Evolutionary conservation across 495 filamentous ascomycete species (phyloP).

Genomic region (Penicillium diatomitis): DNA sequence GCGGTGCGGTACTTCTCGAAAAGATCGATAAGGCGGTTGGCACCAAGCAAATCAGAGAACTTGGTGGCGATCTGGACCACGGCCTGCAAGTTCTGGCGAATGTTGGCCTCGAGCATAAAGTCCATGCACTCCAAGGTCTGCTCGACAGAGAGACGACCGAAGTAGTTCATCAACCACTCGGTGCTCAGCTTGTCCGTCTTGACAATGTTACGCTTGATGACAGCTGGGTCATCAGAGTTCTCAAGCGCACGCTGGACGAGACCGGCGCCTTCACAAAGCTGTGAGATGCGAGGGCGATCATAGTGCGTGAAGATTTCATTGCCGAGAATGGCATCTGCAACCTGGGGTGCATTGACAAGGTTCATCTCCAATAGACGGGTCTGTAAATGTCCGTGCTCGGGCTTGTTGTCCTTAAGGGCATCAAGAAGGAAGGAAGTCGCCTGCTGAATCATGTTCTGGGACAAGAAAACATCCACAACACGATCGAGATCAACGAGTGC

Average conservation of each 20-base stretch:
- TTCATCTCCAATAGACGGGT: constrained; percentile 98
- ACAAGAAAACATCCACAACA: constrained; percentile 93
- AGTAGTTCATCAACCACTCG: constrained; percentile 87
- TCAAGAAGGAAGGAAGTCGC: constrained; percentile 95
- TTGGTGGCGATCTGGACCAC: constrained; percentile 95
- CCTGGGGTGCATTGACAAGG: constrained; percentile 87
- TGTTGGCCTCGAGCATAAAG: constrained; percentile 91
- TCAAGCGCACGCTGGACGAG: constrained; percentile 84
- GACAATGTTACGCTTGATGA: constrained; percentile 85
- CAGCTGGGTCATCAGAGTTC: constrained; percentile 80
- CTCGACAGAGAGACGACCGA: constrained; percentile 88
- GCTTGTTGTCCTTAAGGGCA: constrained; percentile 85
- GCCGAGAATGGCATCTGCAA: constrained; percentile 92
- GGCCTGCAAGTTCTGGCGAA: constrained; percentile 90
- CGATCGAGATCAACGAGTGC: constrained; percentile 87
- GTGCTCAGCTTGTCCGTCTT: constrained; percentile 71
- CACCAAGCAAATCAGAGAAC: constrained; percentile 94
- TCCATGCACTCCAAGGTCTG: constrained; percentile 90
- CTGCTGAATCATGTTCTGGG: constrained; percentile 94
- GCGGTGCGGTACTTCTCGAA: constrained; percentile 95
- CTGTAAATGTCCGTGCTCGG: constrained; percentile 87
- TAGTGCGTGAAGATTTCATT: constrained; percentile 98
- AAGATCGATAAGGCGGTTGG: constrained; percentile 78
- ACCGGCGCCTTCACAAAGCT: constrained; percentile 84
- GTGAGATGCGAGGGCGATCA: constrained; percentile 77